Evolutionary conservation across 1,139 yeast genomes (phyloP).

Genomic region (Candida mesenterica): DNA sequence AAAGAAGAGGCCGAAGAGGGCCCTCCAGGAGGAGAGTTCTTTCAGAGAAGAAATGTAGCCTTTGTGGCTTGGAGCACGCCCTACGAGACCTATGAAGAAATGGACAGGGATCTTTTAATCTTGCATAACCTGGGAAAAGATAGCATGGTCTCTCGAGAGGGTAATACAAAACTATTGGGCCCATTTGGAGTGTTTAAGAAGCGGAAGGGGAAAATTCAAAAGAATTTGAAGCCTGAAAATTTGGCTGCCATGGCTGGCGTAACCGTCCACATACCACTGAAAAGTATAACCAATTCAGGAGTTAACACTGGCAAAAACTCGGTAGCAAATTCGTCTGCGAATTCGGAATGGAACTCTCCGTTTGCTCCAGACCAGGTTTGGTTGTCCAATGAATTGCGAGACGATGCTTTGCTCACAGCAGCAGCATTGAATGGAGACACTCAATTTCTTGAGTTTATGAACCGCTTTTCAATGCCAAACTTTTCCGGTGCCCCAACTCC

Average conservation of each 20-base stretch:
- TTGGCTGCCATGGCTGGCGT: constrained; percentile 3
- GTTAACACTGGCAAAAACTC: neutral
- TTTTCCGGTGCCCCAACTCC: constrained; percentile 5
- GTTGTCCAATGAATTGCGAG: constrained; percentile 68
- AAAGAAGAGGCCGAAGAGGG: constrained; percentile 13
- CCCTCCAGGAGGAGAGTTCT: constrained; percentile 41
- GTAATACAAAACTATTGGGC: constrained; percentile 61
- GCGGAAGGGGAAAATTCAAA: constrained; percentile 2
- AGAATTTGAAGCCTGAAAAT: constrained; percentile 1
- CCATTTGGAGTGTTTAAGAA: constrained; percentile 77
- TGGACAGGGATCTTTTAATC: constrained; percentile 68
- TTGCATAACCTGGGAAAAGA: constrained; percentile 55
- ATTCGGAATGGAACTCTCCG: constrained; percentile 3
- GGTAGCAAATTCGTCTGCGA: constrained; percentile 1
- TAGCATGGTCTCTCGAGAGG: constrained; percentile 29
- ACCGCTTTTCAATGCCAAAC: constrained; percentile 20
- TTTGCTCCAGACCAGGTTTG: constrained; percentile 44
- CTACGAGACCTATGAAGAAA: constrained; percentile 74
- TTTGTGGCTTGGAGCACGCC: constrained; percentile 68
- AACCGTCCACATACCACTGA: constrained; percentile 1
- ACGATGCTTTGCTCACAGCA: constrained; percentile 70
- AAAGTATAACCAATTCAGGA: neutral
- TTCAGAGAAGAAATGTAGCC: constrained; percentile 71
- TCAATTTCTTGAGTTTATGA: constrained; percentile 55
- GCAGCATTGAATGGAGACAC: constrained; percentile 69